Evolutionary conservation across 768 basidiomycete species (phyloP).

Genomic region (Rubroboletus satanas): DNA sequence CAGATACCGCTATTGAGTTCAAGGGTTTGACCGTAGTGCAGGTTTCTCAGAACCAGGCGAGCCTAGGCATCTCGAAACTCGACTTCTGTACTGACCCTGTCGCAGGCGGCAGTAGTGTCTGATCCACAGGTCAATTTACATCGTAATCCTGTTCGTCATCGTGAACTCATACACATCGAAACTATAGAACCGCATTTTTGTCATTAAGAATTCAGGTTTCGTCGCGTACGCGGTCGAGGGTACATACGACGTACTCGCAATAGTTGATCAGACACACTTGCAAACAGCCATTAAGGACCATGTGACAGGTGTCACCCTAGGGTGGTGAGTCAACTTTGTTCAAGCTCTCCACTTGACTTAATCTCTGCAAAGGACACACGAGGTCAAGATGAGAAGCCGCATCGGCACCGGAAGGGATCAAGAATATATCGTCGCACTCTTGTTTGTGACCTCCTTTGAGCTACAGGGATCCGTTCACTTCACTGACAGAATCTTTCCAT

Average conservation of each 20-base stretch:
- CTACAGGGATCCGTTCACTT: not conserved
- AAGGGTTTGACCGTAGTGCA: conserved; percentile 80
- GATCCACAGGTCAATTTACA: conserved; percentile 50
- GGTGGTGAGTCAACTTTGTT: conserved; percentile 36
- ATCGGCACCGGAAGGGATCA: conserved; percentile 41
- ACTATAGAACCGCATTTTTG: conserved; percentile 64
- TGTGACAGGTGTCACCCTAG: conserved; percentile 60
- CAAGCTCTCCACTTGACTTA: not conserved
- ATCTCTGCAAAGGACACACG: conserved; percentile 47
- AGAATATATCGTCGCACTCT: conserved; percentile 76
- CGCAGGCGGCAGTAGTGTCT: conserved; percentile 62
- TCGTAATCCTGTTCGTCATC: not conserved
- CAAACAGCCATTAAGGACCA: conserved; percentile 55
- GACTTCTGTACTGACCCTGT: not conserved
- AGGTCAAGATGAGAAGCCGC: conserved; percentile 72
- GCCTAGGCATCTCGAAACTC: not conserved
- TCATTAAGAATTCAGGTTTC: conserved; percentile 75
- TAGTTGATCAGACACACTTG: conserved; percentile 83
- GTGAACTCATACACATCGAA: not conserved
- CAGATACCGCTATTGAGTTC: conserved; percentile 79
- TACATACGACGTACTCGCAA: conserved; percentile 71
- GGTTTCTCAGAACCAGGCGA: conserved; percentile 76
- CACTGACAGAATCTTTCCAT: not conserved
- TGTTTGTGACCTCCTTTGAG: conserved; percentile 40
- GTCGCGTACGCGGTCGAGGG: conserved; percentile 76